Evolutionary conservation across 1,284 basidiomycete species (phyloP), one percentile per base, ranked within the genome.

Genomic region (Puccinia brachypodii): DNA sequence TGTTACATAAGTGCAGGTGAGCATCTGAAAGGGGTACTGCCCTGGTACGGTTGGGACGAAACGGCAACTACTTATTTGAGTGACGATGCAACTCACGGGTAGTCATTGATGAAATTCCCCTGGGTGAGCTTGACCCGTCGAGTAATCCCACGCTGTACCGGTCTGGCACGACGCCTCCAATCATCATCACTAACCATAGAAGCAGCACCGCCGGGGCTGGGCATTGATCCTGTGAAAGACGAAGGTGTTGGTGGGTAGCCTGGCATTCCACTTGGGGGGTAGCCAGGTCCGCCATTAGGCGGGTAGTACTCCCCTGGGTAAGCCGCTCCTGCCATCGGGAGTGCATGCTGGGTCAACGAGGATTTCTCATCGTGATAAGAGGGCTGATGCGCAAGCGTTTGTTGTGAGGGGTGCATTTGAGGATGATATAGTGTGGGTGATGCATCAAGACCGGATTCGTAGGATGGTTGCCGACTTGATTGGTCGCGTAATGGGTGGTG

Each of bases 71-170:
- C 4, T 25, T 13, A 74, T 74, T 4, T 8, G 31, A 8, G 40
- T 8, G 31, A 14, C 19, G n/a, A 16, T n/a, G 44, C 14, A 38
- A 38, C 78, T 81, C 66, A 81, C 78, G 78, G 78, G 69, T 86
- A 85, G 38, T 87, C 86, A 33, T 86, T 85, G 75, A 87, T 86
- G 84, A 86, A 86, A 81, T 87, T 85, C 38, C 86, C 86, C 1
- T 93, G 89, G 1, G 94, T 96, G 83, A 98, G 91, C 87, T 94
- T 94, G 88, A 98, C 92, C 86, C 93, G 94, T 84, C 93, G 86
- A 47, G 87, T 93, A 58, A 87, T 83, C 38, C 87, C 88, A 11
- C 88, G 84, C 47, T 86, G 85, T 44, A 87, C 87, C 9, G 84
- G 85, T 73, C 85, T 85, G 72, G 87, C 87, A 33, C 87, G 84